Evolutionary conservation across 768 basidiomycete genomes (phyloP), one percentile per base, ranked within the genome.

Genomic region (Auricularia cornea): DNA sequence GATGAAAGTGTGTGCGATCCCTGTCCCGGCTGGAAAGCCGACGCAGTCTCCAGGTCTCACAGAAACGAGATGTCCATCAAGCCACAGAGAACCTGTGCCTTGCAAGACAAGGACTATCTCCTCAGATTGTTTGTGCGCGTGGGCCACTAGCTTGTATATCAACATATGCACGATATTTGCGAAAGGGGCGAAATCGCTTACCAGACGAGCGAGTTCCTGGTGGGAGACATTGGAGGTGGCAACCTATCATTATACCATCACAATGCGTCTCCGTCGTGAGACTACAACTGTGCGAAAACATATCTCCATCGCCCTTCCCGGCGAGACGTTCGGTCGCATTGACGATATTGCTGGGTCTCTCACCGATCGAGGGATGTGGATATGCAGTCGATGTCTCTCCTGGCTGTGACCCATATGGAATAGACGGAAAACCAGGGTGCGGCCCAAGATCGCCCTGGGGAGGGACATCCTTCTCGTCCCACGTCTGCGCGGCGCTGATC

Each of bases 121-220:
- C 11, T 68, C 68, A 59, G 67, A 67, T 12, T 63, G 57, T 11
- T 67, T 68, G 38, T 61, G 62, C 3, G 66, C 60, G 57, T 63
- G 65, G 23, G 59, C 54, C 11, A 65, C 64, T 63, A 20, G 10
- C 5, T n/a, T 32, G 26, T 20, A 18, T 59, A 14, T 30, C n/a
- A 64, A 30, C 26, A n/a, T n/a, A n/a, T n/a, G n/a, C n/a, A n/a
- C n/a, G n/a, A n/a, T n/a, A n/a, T n/a, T n/a, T n/a, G n/a, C n/a
- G n/a, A n/a, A n/a, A n/a, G n/a, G n/a, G n/a, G n/a, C n/a, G n/a
- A n/a, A n/a, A n/a, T n/a, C n/a, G n/a, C 60, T 41, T 59, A 68
- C 68, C 66, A 32, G 64, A 65, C 14, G 68, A 67, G 59, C 67
- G 62, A 2, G 66, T 62, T 11, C 68, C 68, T 1, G 68, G 68